Conservation (phyloP, 73 alveolate genomes). For the Paramecium bursaria region DNA sequence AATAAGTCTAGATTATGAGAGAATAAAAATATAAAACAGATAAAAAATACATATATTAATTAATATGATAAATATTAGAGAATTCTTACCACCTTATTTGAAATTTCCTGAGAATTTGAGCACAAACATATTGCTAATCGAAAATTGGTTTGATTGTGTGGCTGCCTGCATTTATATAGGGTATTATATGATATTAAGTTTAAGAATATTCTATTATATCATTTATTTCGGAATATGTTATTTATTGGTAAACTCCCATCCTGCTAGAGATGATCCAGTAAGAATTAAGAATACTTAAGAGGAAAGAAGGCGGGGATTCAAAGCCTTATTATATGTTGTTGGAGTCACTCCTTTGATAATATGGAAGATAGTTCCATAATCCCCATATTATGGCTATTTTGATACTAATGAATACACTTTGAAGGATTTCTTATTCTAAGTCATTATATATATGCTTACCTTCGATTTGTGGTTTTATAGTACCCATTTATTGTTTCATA, state of each 20-base stretch:
- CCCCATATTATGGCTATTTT: slow-evolving; percentile 65
- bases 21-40: too few relatives aligned
- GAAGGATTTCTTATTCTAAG: slow-evolving; percentile 49
- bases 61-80: too few relatives aligned
- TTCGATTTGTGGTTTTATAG: slow-evolving; percentile 64
- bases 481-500: slow-evolving; percentile 52
- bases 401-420: slow-evolving; percentile 41
- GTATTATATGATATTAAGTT: neutral
- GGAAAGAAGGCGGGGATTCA: slow-evolving; percentile 46
- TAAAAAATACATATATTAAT: too few relatives aligned
- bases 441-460: slow-evolving; percentile 46
- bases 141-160: slow-evolving; percentile 5
- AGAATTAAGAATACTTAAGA: slow-evolving; percentile 8
- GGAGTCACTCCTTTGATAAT: slow-evolving; percentile 24
- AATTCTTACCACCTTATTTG: too few relatives aligned
- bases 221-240: slow-evolving; percentile 24
- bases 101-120: slow-evolving; percentile 12
- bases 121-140: neutral
- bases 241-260: slow-evolving; percentile 9
- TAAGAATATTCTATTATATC: slow-evolving; percentile 7
- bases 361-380: slow-evolving; percentile 46
- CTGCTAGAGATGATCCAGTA: neutral
- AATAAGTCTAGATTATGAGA: slow-evolving; percentile 78
- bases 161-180: slow-evolving; percentile 30
- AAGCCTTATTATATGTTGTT: slow-evolving; percentile 60